A percentile compares a stretch with the other conserved stretches of the same genome.
These are phyloP conservation scores for Trichoderma polysporum DNA, from an alignment of 2,329 filamentous ascomycete species.

Conservation along the genomic window DNA sequence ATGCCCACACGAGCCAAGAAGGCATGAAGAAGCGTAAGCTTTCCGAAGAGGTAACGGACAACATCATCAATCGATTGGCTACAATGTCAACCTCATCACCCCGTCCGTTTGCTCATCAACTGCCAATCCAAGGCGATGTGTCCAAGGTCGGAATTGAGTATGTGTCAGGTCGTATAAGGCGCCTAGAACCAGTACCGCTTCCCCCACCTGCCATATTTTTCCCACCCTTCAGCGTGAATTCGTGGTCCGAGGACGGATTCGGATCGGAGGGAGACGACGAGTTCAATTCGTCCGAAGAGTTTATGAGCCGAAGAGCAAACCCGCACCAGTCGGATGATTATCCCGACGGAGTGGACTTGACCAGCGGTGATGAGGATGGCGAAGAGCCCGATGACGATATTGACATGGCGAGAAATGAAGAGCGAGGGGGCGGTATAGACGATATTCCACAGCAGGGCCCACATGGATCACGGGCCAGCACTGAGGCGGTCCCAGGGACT, in stretches of 20 bases:
- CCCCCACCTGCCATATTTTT: slow-evolving; percentile 55
- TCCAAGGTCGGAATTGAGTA: slow-evolving; percentile 46
- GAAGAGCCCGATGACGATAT: slow-evolving; percentile 41
- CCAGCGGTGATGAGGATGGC: slow-evolving; percentile 44
- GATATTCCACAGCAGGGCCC: background rate
- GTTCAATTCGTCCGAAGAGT: slow-evolving; percentile 31
- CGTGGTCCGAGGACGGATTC: slow-evolving; percentile 34
- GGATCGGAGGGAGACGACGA: slow-evolving; percentile 32
- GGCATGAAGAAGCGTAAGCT: slow-evolving; percentile 1
- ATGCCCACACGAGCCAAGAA: slow-evolving; percentile 13
- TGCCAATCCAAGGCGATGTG: background rate
- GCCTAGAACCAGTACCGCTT: slow-evolving; percentile 47
- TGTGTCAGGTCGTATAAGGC: slow-evolving; percentile 42
- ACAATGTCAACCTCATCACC: slow-evolving; percentile 44
- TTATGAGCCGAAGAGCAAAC: slow-evolving; percentile 37
- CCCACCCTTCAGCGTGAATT: slow-evolving; percentile 46
- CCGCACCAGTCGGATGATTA: slow-evolving; percentile 44
- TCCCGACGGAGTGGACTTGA: slow-evolving; percentile 41
- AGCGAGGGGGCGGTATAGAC: background rate
- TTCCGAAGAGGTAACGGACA: slow-evolving; percentile 38
- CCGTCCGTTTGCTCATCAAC: slow-evolving; percentile 4
- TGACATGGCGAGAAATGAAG: slow-evolving; percentile 33
- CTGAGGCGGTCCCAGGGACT: slow-evolving; percentile 35
- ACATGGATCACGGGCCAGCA: slow-evolving; percentile 33
- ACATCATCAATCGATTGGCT: slow-evolving; percentile 44